Conservation (phyloP, 2,329 filamentous ascomycete genomes). For the Talaromyces sp. region DNA sequence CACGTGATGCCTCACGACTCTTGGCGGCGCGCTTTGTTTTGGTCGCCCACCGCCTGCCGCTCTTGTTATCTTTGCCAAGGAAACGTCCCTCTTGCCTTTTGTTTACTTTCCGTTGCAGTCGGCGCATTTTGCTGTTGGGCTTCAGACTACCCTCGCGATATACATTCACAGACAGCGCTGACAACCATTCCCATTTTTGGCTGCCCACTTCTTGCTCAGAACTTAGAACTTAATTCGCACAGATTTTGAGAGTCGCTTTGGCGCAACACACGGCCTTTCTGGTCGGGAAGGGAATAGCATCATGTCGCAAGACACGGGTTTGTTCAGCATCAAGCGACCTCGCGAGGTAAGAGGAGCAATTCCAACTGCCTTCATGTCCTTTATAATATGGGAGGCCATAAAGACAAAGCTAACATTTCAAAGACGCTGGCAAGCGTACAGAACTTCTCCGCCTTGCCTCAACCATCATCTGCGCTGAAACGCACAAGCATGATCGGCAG, state of each 20-base stretch:
- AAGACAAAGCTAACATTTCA: conserved; percentile 20
- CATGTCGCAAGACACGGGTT: conserved; percentile 83
- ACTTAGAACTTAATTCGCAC: neutral
- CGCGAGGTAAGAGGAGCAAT: conserved; percentile 66
- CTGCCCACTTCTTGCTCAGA: neutral
- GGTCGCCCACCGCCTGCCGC: conserved; percentile 29
- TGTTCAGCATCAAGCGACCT: conserved; percentile 88
- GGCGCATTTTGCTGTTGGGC: conserved; percentile 10
- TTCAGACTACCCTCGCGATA: neutral
- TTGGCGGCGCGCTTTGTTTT: conserved; percentile 25
- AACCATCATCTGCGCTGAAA: conserved; percentile 91
- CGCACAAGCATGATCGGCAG: conserved; percentile 76
- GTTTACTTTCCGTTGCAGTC: conserved; percentile 31
- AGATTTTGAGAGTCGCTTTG: neutral
- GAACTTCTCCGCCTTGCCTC: conserved; percentile 79
- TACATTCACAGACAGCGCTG: neutral
- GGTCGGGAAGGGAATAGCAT: conserved; percentile 29
- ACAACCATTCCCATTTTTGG: neutral
- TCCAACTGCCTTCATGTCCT: conserved; percentile 5
- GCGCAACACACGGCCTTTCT: conserved; percentile 18
- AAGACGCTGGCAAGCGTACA: conserved; percentile 80
- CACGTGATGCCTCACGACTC: conserved; percentile 6
- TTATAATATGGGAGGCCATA: neutral
- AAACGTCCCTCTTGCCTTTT: conserved; percentile 24
- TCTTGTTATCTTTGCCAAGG: conserved; percentile 14